phyloP scores from a whole-genome alignment of 2,329 filamentous ascomycete genomes.

The Knoxdaviesia capensis region DNA sequence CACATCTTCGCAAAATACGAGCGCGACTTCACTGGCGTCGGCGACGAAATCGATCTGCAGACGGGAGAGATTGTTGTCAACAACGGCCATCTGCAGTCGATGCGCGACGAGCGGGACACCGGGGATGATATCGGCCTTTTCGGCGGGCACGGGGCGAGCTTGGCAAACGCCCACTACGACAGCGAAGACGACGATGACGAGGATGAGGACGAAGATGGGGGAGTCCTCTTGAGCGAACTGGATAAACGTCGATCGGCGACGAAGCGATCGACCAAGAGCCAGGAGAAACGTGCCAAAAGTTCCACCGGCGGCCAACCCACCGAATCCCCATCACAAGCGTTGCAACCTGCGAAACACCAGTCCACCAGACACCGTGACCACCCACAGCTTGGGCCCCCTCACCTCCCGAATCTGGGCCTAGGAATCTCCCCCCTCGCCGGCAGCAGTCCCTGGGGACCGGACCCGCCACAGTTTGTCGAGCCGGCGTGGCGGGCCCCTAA shows the following conservation, averaged over 20 bases:
- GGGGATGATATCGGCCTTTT: conserved; percentile 13
- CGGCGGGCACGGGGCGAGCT: neutral
- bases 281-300: neutral
- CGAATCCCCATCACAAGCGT: neutral
- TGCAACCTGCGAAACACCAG: neutral
- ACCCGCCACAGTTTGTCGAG: conserved; percentile 1
- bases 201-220: conserved; percentile 16
- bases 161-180: conserved; percentile 10
- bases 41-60: conserved; percentile 73
- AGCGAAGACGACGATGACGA: conserved; percentile 12
- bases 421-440: neutral
- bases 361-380: neutral
- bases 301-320: neutral
- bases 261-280: neutral
- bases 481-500: conserved; percentile 5
- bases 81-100: conserved; percentile 59
- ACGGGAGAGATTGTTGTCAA: conserved; percentile 73
- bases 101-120: conserved; percentile 34
- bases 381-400: neutral
- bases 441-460: conserved; percentile 1
- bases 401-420: neutral
- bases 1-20: conserved; percentile 78
- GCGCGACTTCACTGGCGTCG: conserved; percentile 61
- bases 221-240: conserved; percentile 13
- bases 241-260: neutral